Evolutionary conservation across 352 stramenopile species (phyloP).

Genomic region (Phytophthora foliorum): DNA sequence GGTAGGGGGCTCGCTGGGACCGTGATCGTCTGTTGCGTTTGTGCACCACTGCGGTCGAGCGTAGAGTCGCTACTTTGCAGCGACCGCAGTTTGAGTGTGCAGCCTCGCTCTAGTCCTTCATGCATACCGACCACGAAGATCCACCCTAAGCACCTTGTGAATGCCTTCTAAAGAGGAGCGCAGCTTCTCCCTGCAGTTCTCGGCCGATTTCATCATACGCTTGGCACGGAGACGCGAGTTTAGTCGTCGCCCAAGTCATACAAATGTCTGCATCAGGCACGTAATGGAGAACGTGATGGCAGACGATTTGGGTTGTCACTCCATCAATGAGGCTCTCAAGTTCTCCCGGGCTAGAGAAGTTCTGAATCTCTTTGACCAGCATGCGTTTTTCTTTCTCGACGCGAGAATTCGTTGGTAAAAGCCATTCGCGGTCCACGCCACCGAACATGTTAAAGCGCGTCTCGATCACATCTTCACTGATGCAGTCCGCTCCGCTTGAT

Average conservation of each 20-base stretch:
- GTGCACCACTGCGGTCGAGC: too few relatives aligned
- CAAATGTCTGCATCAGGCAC: not conserved
- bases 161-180: not conserved
- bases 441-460: conserved; percentile 4
- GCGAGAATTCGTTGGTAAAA: not conserved
- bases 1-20: too few relatives aligned
- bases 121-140: too few relatives aligned
- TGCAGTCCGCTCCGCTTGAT: not conserved
- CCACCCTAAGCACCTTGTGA: too few relatives aligned
- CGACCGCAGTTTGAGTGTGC: too few relatives aligned
- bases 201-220: not conserved
- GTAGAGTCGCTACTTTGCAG: too few relatives aligned
- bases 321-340: not conserved
- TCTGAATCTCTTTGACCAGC: not conserved
- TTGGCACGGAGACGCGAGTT: conserved; percentile 6
- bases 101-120: too few relatives aligned
- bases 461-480: not conserved
- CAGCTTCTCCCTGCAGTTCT: not conserved
- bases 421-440: conserved; percentile 1
- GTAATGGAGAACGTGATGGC: conserved; percentile 1
- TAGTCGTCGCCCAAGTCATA: not conserved
- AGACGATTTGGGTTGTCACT: not conserved
- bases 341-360: not conserved
- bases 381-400: not conserved
- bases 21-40: too few relatives aligned